A percentile compares a stretch with the other conserved stretches of the same genome.
phyloP scores from a whole-genome alignment of 2,329 filamentous ascomycete species.

The Leptographium flavum region DNA sequence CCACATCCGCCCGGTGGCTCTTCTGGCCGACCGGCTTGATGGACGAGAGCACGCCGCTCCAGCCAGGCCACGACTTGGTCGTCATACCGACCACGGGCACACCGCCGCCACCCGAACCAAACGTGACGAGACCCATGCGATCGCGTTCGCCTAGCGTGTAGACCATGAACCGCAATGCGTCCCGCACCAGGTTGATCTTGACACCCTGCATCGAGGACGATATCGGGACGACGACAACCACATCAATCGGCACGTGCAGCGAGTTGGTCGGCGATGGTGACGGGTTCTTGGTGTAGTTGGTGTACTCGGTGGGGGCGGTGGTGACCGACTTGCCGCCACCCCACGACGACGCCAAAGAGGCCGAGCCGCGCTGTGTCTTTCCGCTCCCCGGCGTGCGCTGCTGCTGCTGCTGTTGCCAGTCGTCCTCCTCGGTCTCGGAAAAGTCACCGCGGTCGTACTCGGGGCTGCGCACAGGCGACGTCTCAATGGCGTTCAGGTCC shows the following conservation, averaged over 20 bases:
- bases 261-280: constrained; percentile 26
- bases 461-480: constrained; percentile 48
- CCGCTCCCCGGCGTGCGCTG: constrained; percentile 22
- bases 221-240: constrained; percentile 92
- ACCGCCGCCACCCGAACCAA: constrained; percentile 84
- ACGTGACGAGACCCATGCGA: constrained; percentile 93
- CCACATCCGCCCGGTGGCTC: constrained; percentile 88
- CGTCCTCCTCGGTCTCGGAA: constrained; percentile 80
- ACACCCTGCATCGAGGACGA: constrained; percentile 99
- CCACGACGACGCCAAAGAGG: constrained; percentile 66
- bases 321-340: constrained; percentile 70
- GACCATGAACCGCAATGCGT: constrained; percentile 86
- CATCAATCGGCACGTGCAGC: constrained; percentile 80
- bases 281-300: constrained; percentile 46
- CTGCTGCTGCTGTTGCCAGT: constrained; percentile 48
- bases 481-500: constrained; percentile 64
- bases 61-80: constrained; percentile 83
- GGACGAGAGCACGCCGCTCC: constrained; percentile 71
- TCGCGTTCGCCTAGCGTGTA: constrained; percentile 80
- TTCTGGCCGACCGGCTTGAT: constrained; percentile 93
- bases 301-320: constrained; percentile 87
- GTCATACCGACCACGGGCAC: constrained; percentile 98
- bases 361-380: constrained; percentile 36
- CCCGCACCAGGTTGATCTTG: constrained; percentile 87
- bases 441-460: constrained; percentile 66